These are phyloP conservation scores for Protomyces pachydermus DNA, from an alignment of 1,139 yeast species.

Conservation along the genomic window DNA sequence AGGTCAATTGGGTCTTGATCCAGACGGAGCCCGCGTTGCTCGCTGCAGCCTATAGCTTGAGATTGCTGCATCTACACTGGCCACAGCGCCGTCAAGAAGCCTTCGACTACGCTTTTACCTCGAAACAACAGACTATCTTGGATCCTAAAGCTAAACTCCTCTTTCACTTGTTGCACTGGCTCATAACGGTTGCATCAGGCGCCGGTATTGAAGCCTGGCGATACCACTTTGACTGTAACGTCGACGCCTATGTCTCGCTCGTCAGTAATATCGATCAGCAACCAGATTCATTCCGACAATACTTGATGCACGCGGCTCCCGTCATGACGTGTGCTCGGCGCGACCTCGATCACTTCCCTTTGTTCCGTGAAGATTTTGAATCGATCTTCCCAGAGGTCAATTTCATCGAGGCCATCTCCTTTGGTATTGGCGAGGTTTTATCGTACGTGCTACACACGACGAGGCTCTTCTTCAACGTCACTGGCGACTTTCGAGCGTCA, in stretches of 20 bases:
- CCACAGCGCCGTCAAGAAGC: neutral
- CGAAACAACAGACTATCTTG: neutral
- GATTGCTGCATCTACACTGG: neutral
- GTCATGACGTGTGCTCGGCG: neutral
- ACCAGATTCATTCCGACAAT: neutral
- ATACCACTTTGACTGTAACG: neutral
- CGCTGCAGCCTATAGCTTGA: neutral
- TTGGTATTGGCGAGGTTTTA: neutral
- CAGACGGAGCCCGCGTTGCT: neutral
- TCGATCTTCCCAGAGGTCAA: neutral
- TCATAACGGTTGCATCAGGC: neutral
- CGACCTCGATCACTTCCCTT: neutral
- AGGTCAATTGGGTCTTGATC: neutral
- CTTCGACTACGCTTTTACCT: neutral
- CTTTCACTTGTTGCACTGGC: neutral
- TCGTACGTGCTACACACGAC: neutral
- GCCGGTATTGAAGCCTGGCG: neutral
- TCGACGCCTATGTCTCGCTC: neutral
- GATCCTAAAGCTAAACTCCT: neutral
- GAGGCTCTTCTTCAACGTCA: neutral
- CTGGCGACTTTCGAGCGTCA: neutral
- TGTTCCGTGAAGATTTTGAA: neutral
- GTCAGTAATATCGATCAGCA: neutral
- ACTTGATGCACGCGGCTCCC: neutral
- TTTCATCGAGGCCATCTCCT: neutral